A percentile compares a stretch with the other conserved stretches of the same genome.
Conservation (phyloP, 306 rosid genomes). For the Corylus americana region DNA sequence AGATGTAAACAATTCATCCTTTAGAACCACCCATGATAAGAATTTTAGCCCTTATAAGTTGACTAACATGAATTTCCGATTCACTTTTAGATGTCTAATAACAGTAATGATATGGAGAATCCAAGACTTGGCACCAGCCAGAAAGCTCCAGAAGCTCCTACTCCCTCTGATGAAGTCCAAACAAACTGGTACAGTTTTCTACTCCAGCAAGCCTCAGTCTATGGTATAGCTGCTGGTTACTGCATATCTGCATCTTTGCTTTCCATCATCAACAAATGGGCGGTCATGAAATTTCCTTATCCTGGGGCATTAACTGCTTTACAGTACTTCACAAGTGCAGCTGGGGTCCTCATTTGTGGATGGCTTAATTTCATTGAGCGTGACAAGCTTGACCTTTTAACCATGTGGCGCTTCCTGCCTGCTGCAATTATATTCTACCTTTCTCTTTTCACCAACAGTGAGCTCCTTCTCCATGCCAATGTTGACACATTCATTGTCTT, state of each 20-base stretch:
- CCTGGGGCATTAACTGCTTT: constrained; percentile 86
- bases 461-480: constrained; percentile 84
- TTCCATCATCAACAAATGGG: constrained; percentile 93
- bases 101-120: constrained; percentile 41
- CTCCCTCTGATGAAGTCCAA: constrained; percentile 29
- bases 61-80: constrained; percentile 9
- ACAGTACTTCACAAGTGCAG: constrained; percentile 83
- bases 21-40: not conserved
- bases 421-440: constrained; percentile 80
- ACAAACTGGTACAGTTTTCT: constrained; percentile 45
- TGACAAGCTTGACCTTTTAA: constrained; percentile 54
- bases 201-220: constrained; percentile 58
- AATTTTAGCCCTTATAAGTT: not conserved
- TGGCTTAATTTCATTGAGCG: constrained; percentile 57
- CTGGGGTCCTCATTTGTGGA: constrained; percentile 67
- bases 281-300: constrained; percentile 86
- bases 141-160: constrained; percentile 33
- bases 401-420: constrained; percentile 82
- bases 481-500: constrained; percentile 89
- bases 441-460: constrained; percentile 83
- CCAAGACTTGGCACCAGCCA: constrained; percentile 34
- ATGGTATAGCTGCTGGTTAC: constrained; percentile 82
- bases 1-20: not conserved
- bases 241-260: constrained; percentile 87
- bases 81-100: constrained; percentile 49